Base-by-base conservation (phyloP, 805 yeast genomes). In the Priceomyces melissophilus region DNA sequence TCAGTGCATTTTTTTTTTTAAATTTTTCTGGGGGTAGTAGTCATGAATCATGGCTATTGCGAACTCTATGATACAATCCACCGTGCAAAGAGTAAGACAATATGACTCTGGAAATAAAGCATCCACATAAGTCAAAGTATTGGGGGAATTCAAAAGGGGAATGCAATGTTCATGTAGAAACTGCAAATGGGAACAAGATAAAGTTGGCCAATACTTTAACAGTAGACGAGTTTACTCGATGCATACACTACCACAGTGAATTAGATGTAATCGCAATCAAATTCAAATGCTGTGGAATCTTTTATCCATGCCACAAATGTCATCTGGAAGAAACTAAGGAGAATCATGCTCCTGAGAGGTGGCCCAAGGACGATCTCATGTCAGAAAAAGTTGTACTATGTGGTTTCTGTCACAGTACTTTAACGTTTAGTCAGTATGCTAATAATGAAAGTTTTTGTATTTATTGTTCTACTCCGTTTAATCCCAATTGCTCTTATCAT, bases 241-340 rank as follows among this genome's bases (percentile, higher is more conserved):
- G 75, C 38, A 28, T 35, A 5, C 75, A 69, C 55, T 69, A 68
- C 47, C 60, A 64, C 38, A 44, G 57, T 32, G 38, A 30, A 3
- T 51, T 63, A 2, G 75, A 69, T 46, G 54, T 69, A 8, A 62
- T 69, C 3, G 73, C 73, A 10, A 47, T 69, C 34, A 65, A 63
- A 42, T 67, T 63, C 47, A 54, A 55, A 43, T 69, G 75, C 50
- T 69, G 75, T 44, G 46, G 42, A 4, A 36, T 39, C 11, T 69
- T 59, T 42, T 69, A 54, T 44, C 71, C 73, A 2, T 69, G 75
- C 50, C 64, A 50, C 48, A 43, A 65, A 46, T 69, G 75, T 49
- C 75, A 69, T 44, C 45, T 46, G 14, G 53, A 49, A 3, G 35
- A 11, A 7, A n/a, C 23, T 3, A 11, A 13, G 30, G 20, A 8